A percentile compares a stretch with the other conserved stretches of the same genome.
Conservation (phyloP, 2,329 filamentous ascomycete species). For the Trichoderma oligosporum region DNA sequence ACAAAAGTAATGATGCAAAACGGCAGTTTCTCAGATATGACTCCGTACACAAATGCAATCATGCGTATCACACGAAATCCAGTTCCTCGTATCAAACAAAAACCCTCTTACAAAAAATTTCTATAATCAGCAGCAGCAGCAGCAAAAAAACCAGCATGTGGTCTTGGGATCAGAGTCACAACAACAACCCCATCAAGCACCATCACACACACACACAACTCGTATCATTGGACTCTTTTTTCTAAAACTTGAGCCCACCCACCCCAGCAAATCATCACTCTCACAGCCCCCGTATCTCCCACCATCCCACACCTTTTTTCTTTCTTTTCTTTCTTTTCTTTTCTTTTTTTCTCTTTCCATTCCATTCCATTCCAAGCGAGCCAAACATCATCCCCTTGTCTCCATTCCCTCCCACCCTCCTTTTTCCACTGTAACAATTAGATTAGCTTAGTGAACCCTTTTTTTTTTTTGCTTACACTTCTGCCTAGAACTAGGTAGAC, state of each 20-base stretch:
- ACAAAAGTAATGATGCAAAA: background rate
- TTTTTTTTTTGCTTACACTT: background rate
- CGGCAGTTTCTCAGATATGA: no score
- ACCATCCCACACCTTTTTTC: background rate
- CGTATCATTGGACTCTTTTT: background rate
- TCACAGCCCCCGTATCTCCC: background rate
- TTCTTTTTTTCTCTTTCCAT: background rate
- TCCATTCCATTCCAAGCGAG: slow-evolving; percentile 14
- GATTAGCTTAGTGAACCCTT: background rate
- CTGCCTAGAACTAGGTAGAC: background rate
- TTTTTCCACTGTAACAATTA: no score
- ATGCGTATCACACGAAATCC: background rate
- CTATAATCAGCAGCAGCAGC: background rate
- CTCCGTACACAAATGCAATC: no score
- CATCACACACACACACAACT: background rate
- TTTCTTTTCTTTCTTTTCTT: no score
- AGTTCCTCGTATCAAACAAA: background rate
- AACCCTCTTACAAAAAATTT: background rate
- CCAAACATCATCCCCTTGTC: no score
- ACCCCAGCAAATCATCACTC: slow-evolving; percentile 1
- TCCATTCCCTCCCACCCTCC: background rate
- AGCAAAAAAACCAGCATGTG: background rate
- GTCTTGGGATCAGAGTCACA: background rate
- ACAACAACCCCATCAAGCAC: background rate
- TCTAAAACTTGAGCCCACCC: background rate